Base-by-base conservation (phyloP, 2,329 filamentous ascomycete species). In the Penicillium sp. region DNA sequence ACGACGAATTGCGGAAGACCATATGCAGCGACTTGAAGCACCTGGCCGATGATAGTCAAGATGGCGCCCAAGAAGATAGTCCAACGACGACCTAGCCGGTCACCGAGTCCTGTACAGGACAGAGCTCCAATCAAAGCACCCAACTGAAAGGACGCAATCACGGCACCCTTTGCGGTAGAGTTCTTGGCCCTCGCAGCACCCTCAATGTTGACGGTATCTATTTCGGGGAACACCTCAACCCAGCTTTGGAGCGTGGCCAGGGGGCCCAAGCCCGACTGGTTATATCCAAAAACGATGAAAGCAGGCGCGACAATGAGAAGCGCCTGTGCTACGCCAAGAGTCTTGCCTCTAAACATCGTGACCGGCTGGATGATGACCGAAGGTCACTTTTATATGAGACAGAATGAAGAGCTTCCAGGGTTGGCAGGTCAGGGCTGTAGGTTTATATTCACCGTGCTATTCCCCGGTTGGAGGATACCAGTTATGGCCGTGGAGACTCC, bases 1-100 rank as follows among this genome's bases (percentile, higher is more conserved):
- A 76, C 67, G 41, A 78, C 72, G 44, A 80, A 70, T 49, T 78
- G 75, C 1, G 69, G 57, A n/a, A 77, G 64, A 2, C 54, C 46
- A 55, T 72, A 78, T 5, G 76, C 66, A 6, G 74, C 65, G 18
- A 65, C 66, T 56, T 78, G 74, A 15, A 79, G 66, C 27, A 68
- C 61, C 37, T 71, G 70, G 18, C 75, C 77, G 35, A 79, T 59
- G 7, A 76, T 63, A 57, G 76, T 75, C 50, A 77, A 70, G 2
- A 66, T 52, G 9, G 66, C 72, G 4, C 72, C 74, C 6, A 73
- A 38, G 57, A 77, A 75, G 47, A 77, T 75, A 8, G 72, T 72
- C 48, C 67, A 67, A 20, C 72, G 69, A 20, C 77, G 72, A 37
- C 77, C 77, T 12, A 78, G 68, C 3, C 64, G 58, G 35, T 80